Evolutionary conservation across 75 land plant genomes (phyloP).

Genomic region (Pinus albicaulis): DNA sequence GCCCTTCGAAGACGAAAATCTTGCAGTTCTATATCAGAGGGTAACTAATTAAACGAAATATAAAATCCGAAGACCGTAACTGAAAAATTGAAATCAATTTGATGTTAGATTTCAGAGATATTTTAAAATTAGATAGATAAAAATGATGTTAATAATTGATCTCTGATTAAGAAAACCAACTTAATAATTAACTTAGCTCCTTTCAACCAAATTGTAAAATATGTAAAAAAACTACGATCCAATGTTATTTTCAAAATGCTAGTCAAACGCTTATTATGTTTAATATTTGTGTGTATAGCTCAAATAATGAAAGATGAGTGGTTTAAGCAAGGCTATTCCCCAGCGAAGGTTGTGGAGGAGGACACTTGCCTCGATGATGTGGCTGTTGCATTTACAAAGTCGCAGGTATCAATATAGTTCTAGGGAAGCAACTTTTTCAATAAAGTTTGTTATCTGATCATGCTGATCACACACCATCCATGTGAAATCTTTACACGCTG

Average conservation of each 20-base stretch:
- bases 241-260: too few species aligned
- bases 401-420: too few species aligned
- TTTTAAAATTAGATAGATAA: too few species aligned
- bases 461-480: neutral
- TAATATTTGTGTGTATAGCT: constrained; percentile 14
- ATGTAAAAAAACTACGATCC: too few species aligned
- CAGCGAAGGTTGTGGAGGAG: constrained; percentile 38
- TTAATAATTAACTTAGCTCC: too few species aligned
- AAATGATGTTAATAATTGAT: too few species aligned
- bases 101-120: too few species aligned
- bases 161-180: too few species aligned
- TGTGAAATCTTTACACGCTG: too few species aligned
- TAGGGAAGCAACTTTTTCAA: neutral
- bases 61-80: constrained; percentile 31
- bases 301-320: constrained; percentile 69
- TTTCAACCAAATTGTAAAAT: too few species aligned
- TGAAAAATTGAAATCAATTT: too few species aligned
- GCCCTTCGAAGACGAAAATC: constrained; percentile 77
- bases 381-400: constrained; percentile 11
- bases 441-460: neutral
- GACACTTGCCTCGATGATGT: constrained; percentile 19
- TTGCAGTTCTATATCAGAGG: constrained; percentile 72
- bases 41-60: constrained; percentile 14
- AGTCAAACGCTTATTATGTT: too few species aligned
- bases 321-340: constrained; percentile 70